Base-by-base conservation (phyloP, 2,329 filamentous ascomycete species). In the Monosporascus sp. region DNA sequence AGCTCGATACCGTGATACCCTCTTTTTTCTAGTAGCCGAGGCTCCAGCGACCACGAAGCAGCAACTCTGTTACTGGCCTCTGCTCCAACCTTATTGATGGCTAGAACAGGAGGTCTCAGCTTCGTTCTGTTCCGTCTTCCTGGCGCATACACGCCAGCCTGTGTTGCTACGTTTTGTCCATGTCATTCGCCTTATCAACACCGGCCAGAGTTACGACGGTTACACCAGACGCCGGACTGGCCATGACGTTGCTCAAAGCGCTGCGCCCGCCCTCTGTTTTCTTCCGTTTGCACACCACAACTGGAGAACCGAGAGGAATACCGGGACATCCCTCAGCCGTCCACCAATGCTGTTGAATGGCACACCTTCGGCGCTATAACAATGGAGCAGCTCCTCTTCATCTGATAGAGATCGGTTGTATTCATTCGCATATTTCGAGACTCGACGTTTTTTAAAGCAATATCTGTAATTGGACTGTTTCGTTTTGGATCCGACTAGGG, bases 221-320 rank as follows among this genome's bases (percentile, higher is more conserved):
- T 43, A 18, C 9, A 18, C n/a, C 39, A 43, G 27, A 9, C 27
- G 27, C 27, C 3, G 1, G 27, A 11, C 27, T 31, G 27, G 9
- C 2, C 9, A 31, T 31, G 14, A n/a, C 11, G 22, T 50, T 35
- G 22, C 22, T 35, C 24, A 37, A 35, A 35, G 11, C 9, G 14
- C 31, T 14, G 5, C 31, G 4, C 56, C 35, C 47, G 45, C 39
- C 54, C 31, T 31, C 22, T 50, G 47, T 45, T 54, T 55, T 22
- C 44, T 48, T 17, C 31, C 22, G 31, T 35, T 35, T 35, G 9
- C 31, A 14, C 9, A 35, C 31, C 31, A 5, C 9, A 35, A 35
- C 31, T 3, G 31, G 31, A 35, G 31, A 14, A 14, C 14, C 11
- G 9, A 35, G 31, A 35, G 11, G 31, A 35, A 5, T 5, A 14